These are phyloP conservation scores for Bullera alba DNA, from an alignment of 768 basidiomycete genomes.

Conservation along the genomic window DNA sequence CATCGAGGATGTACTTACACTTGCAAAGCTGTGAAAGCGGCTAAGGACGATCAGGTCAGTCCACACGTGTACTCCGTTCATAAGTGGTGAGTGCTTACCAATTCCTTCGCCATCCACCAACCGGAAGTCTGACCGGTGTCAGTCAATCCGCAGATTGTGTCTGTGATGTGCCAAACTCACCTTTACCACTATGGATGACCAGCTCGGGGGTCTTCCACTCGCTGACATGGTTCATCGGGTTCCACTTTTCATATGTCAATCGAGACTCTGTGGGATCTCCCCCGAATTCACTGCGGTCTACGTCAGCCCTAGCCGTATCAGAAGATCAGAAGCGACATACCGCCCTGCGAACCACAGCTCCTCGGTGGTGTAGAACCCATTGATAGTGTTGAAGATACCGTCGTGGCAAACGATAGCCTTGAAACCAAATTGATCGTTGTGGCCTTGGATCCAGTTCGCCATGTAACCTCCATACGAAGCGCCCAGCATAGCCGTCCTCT, in stretches of 20 bases:
- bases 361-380: conserved; percentile 83
- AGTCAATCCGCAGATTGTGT: not conserved
- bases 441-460: conserved; percentile 86
- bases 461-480: conserved; percentile 66
- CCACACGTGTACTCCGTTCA: conserved; percentile 54
- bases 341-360: conserved; percentile 38
- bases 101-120: conserved; percentile 79
- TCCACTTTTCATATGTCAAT: conserved; percentile 49
- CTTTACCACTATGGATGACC: conserved; percentile 73
- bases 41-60: not conserved
- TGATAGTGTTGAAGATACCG: conserved; percentile 56
- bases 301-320: too few relatives aligned
- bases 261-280: conserved; percentile 21
- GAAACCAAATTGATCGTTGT: conserved; percentile 79
- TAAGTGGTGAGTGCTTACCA: conserved; percentile 57
- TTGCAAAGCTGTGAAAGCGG: conserved; percentile 19
- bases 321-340: not conserved
- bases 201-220: conserved; percentile 84
- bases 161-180: conserved; percentile 2
- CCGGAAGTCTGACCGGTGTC: conserved; percentile 57
- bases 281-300: conserved; percentile 18
- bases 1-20: conserved; percentile 54
- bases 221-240: conserved; percentile 69
- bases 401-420: conserved; percentile 90
- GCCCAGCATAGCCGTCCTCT: conserved; percentile 55